Percentiles rank a stretch among this genome's conserved stretches.
Conservation (phyloP, 495 filamentous ascomycete species). For the Penicillium egyptiacum region DNA sequence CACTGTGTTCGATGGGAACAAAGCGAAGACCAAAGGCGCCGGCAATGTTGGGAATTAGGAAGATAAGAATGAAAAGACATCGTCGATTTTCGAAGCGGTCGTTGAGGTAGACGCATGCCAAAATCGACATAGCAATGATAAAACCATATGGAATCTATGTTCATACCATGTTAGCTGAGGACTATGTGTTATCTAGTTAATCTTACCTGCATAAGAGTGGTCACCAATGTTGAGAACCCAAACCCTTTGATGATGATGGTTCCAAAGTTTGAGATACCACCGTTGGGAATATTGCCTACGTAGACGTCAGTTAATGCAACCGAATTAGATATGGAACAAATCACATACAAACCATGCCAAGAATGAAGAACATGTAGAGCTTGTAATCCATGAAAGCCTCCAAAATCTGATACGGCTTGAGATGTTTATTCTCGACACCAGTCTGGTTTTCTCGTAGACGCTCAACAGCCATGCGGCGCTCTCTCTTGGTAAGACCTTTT, state of each 20-base stretch:
- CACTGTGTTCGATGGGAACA: conserved; percentile 43
- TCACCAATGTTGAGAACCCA: conserved; percentile 55
- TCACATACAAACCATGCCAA: conserved; percentile 47
- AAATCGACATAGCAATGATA: conserved; percentile 57
- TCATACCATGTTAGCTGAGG: conserved; percentile 15
- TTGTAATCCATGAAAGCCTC: conserved; percentile 63
- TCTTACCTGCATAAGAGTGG: conserved; percentile 47
- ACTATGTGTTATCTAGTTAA: not conserved
- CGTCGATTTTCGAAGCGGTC: conserved; percentile 57
- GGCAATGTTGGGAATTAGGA: conserved; percentile 55
- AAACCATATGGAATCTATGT: conserved; percentile 57
- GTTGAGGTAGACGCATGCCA: conserved; percentile 58
- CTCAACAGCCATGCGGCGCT: conserved; percentile 59
- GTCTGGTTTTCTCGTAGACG: conserved; percentile 61
- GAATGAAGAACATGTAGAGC: conserved; percentile 59
- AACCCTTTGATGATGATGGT: conserved; percentile 63
- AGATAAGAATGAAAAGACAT: conserved; percentile 55
- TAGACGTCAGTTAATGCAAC: not conserved
- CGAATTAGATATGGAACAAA: not conserved
- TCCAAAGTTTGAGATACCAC: conserved; percentile 59
- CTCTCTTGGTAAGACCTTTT: conserved; percentile 54
- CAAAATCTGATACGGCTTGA: conserved; percentile 57
- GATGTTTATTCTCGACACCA: conserved; percentile 62
- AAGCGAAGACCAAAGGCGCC: conserved; percentile 58
- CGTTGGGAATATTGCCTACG: conserved; percentile 46